Evolutionary conservation across 139 green algal species (phyloP).

Genomic region (Helicosporidium sp.): DNA sequence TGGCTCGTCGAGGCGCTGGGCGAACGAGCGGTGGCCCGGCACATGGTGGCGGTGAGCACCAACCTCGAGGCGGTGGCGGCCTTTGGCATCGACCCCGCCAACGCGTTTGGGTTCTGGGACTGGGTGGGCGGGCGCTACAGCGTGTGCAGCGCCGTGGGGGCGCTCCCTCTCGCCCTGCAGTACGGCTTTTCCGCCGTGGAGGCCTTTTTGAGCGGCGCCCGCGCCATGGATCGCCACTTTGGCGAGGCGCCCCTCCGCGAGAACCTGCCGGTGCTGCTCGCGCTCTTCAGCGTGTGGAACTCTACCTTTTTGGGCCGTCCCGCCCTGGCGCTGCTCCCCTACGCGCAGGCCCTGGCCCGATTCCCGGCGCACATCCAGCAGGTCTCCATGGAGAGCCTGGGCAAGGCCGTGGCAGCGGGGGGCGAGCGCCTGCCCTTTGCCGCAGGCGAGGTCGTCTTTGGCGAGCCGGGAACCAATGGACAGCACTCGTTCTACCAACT

Average conservation of each 20-base stretch:
- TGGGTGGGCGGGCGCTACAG: constrained; percentile 92
- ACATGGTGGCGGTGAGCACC: constrained; percentile 67
- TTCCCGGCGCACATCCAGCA: constrained; percentile 95
- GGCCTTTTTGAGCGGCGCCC: constrained; percentile 65
- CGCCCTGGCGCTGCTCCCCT: constrained; percentile 84
- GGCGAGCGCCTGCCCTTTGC: constrained; percentile 73
- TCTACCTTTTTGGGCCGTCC: constrained; percentile 80
- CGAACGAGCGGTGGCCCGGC: constrained; percentile 64
- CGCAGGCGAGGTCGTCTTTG: constrained; percentile 87
- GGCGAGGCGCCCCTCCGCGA: constrained; percentile 61
- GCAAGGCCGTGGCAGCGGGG: constrained; percentile 87
- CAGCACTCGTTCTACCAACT: constrained; percentile 99
- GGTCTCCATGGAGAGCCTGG: constrained; percentile 95
- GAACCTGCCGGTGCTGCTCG: constrained; percentile 92
- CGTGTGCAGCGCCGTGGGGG: constrained; percentile 84
- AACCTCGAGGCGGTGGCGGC: constrained; percentile 97
- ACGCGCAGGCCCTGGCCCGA: constrained; percentile 92
- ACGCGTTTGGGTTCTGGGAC: constrained; percentile 99
- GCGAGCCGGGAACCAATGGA: constrained; percentile 97
- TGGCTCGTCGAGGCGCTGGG: constrained; percentile 68
- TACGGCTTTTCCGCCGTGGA: constrained; percentile 72
- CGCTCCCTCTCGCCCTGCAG: constrained; percentile 88
- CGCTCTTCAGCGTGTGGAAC: constrained; percentile 85
- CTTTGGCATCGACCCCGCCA: constrained; percentile 94
- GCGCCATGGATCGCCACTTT: constrained; percentile 87